phyloP scores from a whole-genome alignment of 768 basidiomycete genomes.

The Hydnum rufescens region DNA sequence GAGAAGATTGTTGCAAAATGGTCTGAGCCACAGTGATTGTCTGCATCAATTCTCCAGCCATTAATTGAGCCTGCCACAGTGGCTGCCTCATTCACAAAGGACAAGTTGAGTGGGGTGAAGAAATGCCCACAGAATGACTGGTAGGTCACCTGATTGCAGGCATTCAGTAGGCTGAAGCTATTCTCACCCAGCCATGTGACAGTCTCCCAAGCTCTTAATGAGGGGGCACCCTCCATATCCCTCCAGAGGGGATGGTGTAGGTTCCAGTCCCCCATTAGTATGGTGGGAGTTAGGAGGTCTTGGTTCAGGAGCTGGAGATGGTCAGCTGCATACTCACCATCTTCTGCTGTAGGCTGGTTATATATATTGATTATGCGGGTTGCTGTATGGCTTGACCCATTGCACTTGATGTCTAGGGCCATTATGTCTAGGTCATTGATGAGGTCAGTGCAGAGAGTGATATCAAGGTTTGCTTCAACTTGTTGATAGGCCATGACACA shows the following conservation, averaged over 20 bases:
- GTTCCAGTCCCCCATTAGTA: constrained; percentile 16
- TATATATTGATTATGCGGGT: constrained; percentile 15
- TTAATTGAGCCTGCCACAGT: not conserved
- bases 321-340: not conserved
- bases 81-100: not conserved
- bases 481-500: not conserved
- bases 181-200: not conserved
- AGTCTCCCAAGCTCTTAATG: not conserved
- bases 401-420: not conserved
- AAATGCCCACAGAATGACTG: not conserved
- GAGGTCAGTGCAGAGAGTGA: not conserved
- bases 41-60: constrained; percentile 1
- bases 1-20: constrained; percentile 5
- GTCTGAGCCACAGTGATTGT: constrained; percentile 3
- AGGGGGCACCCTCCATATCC: not conserved
- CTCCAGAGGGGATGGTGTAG: constrained; percentile 11
- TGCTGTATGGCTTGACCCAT: constrained; percentile 1
- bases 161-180: not conserved
- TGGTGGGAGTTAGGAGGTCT: not conserved
- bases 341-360: constrained; percentile 11
- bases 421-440: not conserved
- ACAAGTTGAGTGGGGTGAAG: not conserved
- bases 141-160: not conserved
- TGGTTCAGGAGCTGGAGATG: not conserved
- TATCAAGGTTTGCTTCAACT: not conserved